Evolutionary conservation across 768 basidiomycete species (phyloP).

Genomic region (Boletus eberwhitei): DNA sequence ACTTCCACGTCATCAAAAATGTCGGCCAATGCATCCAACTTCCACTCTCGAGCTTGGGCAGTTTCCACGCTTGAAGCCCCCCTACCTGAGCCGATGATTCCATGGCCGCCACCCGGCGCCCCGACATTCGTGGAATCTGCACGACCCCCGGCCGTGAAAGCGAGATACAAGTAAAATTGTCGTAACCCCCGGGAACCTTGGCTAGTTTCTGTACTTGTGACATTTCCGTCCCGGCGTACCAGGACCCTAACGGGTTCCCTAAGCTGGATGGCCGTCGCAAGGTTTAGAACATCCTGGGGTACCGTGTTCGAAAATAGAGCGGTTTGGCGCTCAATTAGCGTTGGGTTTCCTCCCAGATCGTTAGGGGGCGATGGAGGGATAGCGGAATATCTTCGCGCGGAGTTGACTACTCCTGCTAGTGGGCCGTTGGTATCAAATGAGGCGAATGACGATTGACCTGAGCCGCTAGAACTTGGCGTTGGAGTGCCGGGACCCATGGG

Average conservation of each 20-base stretch:
- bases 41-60: slow-evolving; percentile 88
- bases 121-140: slow-evolving; percentile 46
- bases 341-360: slow-evolving; percentile 32
- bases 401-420: slow-evolving; percentile 33
- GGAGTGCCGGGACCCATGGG: slow-evolving; percentile 38
- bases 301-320: slow-evolving; percentile 98
- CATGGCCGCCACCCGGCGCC: slow-evolving; percentile 57
- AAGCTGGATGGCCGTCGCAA: slow-evolving; percentile 89
- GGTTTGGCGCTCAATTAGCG: slow-evolving; percentile 74
- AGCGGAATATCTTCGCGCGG: slow-evolving; percentile 58
- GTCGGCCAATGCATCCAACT: slow-evolving; percentile 87
- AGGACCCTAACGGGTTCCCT: slow-evolving; percentile 97
- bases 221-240: slow-evolving; percentile 87
- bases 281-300: slow-evolving; percentile 94
- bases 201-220: slow-evolving; percentile 61
- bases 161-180: slow-evolving; percentile 95
- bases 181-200: slow-evolving; percentile 82
- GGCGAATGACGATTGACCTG: slow-evolving; percentile 42
- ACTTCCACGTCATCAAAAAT: slow-evolving; percentile 86
- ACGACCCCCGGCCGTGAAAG: slow-evolving; percentile 85
- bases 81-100: slow-evolving; percentile 93
- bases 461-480: slow-evolving; percentile 29
- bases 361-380: slow-evolving; percentile 47
- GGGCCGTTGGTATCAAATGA: slow-evolving; percentile 44
- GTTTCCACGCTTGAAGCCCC: slow-evolving; percentile 78